Evolutionary conservation across 108 stramenopile genomes (phyloP).

Genomic region (Hondaea fermentalgiana): DNA sequence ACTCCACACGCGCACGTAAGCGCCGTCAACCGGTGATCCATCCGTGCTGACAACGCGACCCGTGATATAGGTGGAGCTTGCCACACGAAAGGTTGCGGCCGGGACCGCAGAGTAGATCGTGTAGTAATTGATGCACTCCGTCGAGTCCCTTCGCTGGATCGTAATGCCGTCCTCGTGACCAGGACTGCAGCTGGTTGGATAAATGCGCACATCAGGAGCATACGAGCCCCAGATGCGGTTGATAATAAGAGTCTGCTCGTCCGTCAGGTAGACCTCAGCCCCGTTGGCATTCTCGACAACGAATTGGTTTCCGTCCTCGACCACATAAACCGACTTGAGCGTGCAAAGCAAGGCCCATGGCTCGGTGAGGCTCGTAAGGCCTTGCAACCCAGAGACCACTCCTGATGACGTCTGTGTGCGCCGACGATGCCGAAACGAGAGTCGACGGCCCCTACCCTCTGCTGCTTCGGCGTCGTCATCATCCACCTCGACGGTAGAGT

Average conservation of each 20-base stretch:
- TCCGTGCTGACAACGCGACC: background rate
- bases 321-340: background rate
- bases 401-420: background rate
- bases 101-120: background rate
- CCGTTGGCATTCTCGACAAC: background rate
- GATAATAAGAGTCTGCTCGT: background rate
- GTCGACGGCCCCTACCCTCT: background rate
- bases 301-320: background rate
- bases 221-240: background rate
- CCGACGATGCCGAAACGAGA: background rate
- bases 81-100: background rate
- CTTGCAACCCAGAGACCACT: background rate
- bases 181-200: background rate
- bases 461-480: background rate
- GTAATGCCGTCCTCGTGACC: slow-evolving; percentile 2
- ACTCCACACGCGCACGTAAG: background rate
- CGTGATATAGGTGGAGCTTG: background rate
- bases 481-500: background rate
- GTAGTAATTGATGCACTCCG: background rate
- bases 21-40: background rate
- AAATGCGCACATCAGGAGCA: background rate
- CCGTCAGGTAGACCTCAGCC: background rate
- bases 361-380: background rate
- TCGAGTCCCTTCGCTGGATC: background rate
- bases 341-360: background rate